Evolutionary conservation across 805 yeast genomes (phyloP).

Genomic region (Cyberlindnera sargentensis): DNA sequence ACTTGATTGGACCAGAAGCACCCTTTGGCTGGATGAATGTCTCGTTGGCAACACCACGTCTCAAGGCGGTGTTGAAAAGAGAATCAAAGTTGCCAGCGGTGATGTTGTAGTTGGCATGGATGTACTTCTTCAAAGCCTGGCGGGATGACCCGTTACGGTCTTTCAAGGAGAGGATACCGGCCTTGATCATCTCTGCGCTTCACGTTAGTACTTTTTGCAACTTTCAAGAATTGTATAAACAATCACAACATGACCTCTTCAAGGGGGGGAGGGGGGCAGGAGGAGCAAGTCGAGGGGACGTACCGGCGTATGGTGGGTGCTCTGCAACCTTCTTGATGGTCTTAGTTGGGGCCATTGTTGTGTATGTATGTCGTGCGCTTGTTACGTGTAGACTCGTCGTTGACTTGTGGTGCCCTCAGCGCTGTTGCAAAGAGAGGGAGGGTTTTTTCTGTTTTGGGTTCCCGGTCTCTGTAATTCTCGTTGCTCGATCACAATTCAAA

Average conservation of each 20-base stretch:
- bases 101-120: constrained; percentile 54
- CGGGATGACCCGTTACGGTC: constrained; percentile 82
- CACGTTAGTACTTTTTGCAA: background rate
- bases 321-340: constrained; percentile 20
- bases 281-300: constrained; percentile 2
- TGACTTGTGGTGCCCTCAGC: no score
- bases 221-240: background rate
- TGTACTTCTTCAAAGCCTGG: constrained; percentile 81
- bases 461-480: no score
- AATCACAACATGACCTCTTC: background rate
- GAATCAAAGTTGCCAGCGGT: constrained; percentile 63
- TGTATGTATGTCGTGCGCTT: background rate
- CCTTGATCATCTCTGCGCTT: constrained; percentile 27
- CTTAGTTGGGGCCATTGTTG: constrained; percentile 16
- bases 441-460: no score
- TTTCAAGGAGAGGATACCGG: constrained; percentile 63
- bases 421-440: no score
- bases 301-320: constrained; percentile 24
- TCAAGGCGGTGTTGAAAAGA: constrained; percentile 69
- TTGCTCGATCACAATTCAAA: no score
- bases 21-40: constrained; percentile 83
- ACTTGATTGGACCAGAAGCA: constrained; percentile 78
- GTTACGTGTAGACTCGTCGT: no score
- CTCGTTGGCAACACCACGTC: constrained; percentile 74
- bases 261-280: background rate